phyloP scores from a whole-genome alignment of 2,329 filamentous ascomycete species.

The Xylaria sp. region DNA sequence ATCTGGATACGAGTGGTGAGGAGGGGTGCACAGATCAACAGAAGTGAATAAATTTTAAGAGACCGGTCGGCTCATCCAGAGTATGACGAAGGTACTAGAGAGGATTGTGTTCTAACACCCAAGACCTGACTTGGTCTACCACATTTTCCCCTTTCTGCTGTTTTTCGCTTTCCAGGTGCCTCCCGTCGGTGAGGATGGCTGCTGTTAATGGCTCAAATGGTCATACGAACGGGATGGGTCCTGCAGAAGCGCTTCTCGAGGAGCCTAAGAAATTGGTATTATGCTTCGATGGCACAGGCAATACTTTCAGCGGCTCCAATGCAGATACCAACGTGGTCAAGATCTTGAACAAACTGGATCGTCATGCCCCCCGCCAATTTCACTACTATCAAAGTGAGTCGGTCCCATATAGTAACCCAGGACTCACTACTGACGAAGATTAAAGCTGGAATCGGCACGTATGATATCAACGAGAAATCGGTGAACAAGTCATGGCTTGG shows the following conservation, averaged over 20 bases:
- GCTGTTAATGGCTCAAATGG: constrained; percentile 14
- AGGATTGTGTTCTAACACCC: constrained; percentile 8
- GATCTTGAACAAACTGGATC: constrained; percentile 59
- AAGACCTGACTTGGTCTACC: background rate
- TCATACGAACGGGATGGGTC: constrained; percentile 12
- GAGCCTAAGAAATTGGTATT: constrained; percentile 55
- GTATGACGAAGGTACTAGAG: background rate
- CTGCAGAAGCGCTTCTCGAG: constrained; percentile 19
- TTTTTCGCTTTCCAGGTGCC: background rate
- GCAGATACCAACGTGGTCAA: constrained; percentile 66
- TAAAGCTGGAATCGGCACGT: constrained; percentile 62
- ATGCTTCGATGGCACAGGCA: constrained; percentile 63
- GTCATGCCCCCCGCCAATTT: constrained; percentile 56
- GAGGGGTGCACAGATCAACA: background rate
- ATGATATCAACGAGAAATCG: constrained; percentile 57
- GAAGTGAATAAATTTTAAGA: constrained; percentile 14
- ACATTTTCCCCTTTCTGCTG: background rate
- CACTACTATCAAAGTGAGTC: constrained; percentile 62
- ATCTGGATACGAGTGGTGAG: background rate
- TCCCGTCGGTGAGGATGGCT: constrained; percentile 1
- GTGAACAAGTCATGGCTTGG: constrained; percentile 54
- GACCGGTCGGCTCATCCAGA: background rate
- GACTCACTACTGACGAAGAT: background rate
- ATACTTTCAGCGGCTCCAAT: constrained; percentile 58
- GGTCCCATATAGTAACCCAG: too few relatives aligned